A percentile compares a stretch with the other conserved stretches of the same genome.
Conservation (phyloP, 2,329 filamentous ascomycete species). For the Neonectria ditissima region DNA sequence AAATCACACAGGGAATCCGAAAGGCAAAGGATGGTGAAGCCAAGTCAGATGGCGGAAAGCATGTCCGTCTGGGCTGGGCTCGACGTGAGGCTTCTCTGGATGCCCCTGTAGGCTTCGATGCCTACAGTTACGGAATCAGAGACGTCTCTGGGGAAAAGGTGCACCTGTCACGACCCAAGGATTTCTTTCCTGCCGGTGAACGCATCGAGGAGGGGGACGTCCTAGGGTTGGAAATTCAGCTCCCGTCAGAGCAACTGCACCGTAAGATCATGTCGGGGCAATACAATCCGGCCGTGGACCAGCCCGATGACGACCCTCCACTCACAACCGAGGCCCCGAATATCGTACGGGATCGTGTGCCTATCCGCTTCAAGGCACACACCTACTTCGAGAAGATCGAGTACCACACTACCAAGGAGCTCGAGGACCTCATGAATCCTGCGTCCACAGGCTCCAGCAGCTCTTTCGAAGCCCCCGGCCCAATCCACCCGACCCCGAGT, state of each 20-base stretch:
- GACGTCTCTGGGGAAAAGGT: conserved; percentile 93
- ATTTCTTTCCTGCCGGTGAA: conserved; percentile 84
- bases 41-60: conserved; percentile 65
- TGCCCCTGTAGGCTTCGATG: conserved; percentile 86
- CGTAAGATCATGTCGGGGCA: conserved; percentile 87
- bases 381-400: conserved; percentile 95
- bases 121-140: conserved; percentile 93
- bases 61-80: conserved; percentile 88
- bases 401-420: conserved; percentile 86
- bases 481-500: conserved; percentile 78
- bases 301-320: conserved; percentile 67
- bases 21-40: conserved; percentile 54
- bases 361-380: conserved; percentile 92
- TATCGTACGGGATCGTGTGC: conserved; percentile 93
- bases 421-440: conserved; percentile 85
- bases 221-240: conserved; percentile 90
- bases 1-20: conserved; percentile 80
- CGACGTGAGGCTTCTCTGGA: conserved; percentile 84
- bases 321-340: conserved; percentile 74
- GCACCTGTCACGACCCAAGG: conserved; percentile 92
- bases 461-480: conserved; percentile 72
- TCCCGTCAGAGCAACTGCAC: conserved; percentile 87
- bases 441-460: conserved; percentile 60
- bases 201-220: conserved; percentile 91
- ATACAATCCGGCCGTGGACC: conserved; percentile 87